Percentiles rank a stretch among this genome's conserved stretches.
These are phyloP conservation scores for Fraxinus xanthoxyloides DNA, from an alignment of 305 asterid species.

Conservation along the genomic window DNA sequence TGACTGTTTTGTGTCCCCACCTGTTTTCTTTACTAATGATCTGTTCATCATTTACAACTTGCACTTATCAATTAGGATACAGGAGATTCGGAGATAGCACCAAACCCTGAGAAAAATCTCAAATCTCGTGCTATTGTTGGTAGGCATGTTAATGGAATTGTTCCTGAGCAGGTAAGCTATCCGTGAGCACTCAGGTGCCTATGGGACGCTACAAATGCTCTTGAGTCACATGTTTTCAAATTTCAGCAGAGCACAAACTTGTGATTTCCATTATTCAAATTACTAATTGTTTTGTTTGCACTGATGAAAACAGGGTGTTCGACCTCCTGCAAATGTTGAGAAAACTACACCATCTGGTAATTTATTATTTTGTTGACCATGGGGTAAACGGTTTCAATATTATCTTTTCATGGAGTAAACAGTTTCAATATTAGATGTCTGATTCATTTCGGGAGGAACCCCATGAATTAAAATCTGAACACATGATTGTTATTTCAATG, in stretches of 20 bases:
- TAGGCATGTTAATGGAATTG: conserved; percentile 77
- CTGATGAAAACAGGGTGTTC: conserved; percentile 46
- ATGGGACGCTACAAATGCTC: not conserved
- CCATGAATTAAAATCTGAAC: conserved; percentile 1
- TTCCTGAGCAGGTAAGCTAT: conserved; percentile 70
- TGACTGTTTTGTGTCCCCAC: not conserved
- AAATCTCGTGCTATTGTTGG: conserved; percentile 66
- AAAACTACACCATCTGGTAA: conserved; percentile 60
- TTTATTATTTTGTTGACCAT: conserved; percentile 6
- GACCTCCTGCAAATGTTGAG: conserved; percentile 62
- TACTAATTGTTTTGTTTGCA: conserved; percentile 18
- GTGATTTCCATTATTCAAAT: conserved; percentile 1
- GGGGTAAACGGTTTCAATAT: not conserved
- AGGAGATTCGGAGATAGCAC: conserved; percentile 60
- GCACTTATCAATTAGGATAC: conserved; percentile 52
- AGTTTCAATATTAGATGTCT: not conserved
- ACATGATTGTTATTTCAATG: not conserved
- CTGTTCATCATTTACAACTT: conserved; percentile 17
- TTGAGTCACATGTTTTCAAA: not conserved
- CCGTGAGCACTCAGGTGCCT: not conserved
- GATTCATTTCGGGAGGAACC: not conserved
- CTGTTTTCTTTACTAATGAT: conserved; percentile 13
- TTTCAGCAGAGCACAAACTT: not conserved
- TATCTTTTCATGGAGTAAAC: not conserved
- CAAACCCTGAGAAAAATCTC: conserved; percentile 56